Evolutionary conservation across 75 land plant species (phyloP), one percentile per base, ranked within the genome.

Genomic region (Pinus tabuliformis): DNA sequence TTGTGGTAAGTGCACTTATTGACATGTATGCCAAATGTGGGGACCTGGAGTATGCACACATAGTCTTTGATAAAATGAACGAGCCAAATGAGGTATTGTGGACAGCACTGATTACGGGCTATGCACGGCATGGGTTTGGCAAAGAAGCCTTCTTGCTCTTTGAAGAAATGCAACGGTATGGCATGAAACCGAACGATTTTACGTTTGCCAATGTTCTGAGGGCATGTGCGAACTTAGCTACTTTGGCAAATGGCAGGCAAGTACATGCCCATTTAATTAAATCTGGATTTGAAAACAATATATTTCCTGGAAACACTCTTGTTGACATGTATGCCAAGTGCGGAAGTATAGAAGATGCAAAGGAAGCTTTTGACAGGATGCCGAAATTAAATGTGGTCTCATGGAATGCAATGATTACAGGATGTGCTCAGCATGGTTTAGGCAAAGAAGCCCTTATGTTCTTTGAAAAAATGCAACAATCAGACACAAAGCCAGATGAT

Each of bases 321-420:
- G 89, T 92, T 58, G 78, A 88, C 81, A 87, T 90, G 92, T 90
- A 92, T 78, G 83, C 92, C 15, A 89, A 87, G 73, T 92, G 95
- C 49, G 90, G 92, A 21, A 80, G 85, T 62, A 72, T 88, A 24
- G 85, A 86, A 39, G 89, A 86, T 36, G 89, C 91, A 11, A 45
- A 30, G 13, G 70, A 73, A 36, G 80, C 79, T 30, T 89, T 91
- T 70, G 59, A 26, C 33, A 75, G 65, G 79, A 81, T 89, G 39
- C 75, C 85, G 2, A 66, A 79, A 64, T 75, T 83, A 52, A 84
- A 89, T 49, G 72, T 86, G 26, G 87, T 91, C 17, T 87, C 93
- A 26, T 91, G 93, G 93, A 87, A 89, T 22, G 86, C 93, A 3
- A 89, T 89, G 89, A 85, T 89, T 28, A 86, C 80, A 5, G 93